Evolutionary conservation across 805 yeast genomes (phyloP), one percentile per base, ranked within the genome.

Genomic region (Candida wancherniae): DNA sequence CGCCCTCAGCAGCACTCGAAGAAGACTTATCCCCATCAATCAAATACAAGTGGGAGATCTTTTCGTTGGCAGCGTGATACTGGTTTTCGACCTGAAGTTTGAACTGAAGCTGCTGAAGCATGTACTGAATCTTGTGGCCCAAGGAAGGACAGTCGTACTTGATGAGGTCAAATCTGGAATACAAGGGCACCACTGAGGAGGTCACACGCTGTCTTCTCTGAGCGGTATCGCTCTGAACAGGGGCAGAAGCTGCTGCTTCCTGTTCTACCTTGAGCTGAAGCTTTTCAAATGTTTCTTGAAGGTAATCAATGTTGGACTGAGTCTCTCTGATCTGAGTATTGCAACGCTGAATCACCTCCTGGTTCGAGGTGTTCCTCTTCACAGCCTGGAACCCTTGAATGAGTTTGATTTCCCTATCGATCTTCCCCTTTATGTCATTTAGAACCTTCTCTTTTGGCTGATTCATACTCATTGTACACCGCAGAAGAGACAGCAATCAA

Each of bases 81-180:
- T 92, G 95, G 47, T 84, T 78, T 56, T 92, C 99, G 22, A 90
- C 94, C 51, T 90, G 92, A 26, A 90, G 69, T 58, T 92, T 92
- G 57, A 90, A 87, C 53, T 88, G 95, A 37, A 92, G 69, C 57
- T 87, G 94, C 60, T 88, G 97, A 33, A 90, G 71, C 97, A 92
- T 88, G 48, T 84, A 80, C 58, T 86, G 96, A 50, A 92, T 92
- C 41, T 92, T 75, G 48, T 92, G 96, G 8, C 97, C 96, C 45
- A 92, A 64, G 0, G 94, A 84, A 1, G 97, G 96, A 47, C 95
- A 84, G 49, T 92, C 97, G 51, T 86, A 87, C 48, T 87, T 87
- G 53, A 86, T 71, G 34, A 92, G 67, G 55, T 92, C 98, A 44
- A 84, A 63, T 13, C 84, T 70, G 0, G 90, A 74, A 50, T 71